Percentiles rank a stretch among this genome's conserved stretches.
Evolutionary conservation across 495 filamentous ascomycete genomes (phyloP).

Genomic region (Thozetella sp.): DNA sequence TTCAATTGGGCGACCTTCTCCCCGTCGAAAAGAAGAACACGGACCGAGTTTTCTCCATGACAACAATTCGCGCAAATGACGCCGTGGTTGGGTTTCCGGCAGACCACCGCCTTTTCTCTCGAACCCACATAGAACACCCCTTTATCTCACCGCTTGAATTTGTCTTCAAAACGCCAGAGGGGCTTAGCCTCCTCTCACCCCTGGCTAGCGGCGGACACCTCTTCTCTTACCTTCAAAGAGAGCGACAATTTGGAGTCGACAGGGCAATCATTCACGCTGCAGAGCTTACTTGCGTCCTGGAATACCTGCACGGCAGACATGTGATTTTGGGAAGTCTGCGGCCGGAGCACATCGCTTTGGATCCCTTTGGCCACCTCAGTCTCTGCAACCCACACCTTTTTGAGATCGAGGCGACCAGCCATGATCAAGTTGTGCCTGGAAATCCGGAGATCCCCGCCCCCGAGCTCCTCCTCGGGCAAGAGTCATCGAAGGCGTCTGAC

Average conservation of each 20-base stretch:
- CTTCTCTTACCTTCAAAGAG: slow-evolving; percentile 82
- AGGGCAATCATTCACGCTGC: slow-evolving; percentile 84
- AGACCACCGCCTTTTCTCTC: neutral
- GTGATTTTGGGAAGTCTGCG: slow-evolving; percentile 80
- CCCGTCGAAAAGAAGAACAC: neutral
- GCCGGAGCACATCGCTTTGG: slow-evolving; percentile 84
- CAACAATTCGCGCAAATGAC: neutral
- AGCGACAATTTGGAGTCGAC: slow-evolving; percentile 86
- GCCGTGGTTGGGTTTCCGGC: neutral
- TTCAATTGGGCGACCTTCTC: neutral
- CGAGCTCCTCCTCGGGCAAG: slow-evolving; percentile 75
- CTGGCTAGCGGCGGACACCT: slow-evolving; percentile 86
- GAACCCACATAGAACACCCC: slow-evolving; percentile 79
- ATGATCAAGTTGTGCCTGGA: slow-evolving; percentile 82
- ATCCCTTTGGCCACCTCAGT: slow-evolving; percentile 85
- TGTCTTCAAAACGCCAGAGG: slow-evolving; percentile 85
- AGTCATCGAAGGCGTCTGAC: slow-evolving; percentile 83
- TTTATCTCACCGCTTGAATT: slow-evolving; percentile 90
- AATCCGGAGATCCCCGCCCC: slow-evolving; percentile 88
- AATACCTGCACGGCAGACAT: slow-evolving; percentile 84
- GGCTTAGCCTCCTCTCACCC: slow-evolving; percentile 79
- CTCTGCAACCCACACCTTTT: slow-evolving; percentile 87
- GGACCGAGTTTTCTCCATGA: neutral
- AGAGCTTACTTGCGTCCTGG: slow-evolving; percentile 80
- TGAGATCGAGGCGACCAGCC: slow-evolving; percentile 85